Base-by-base conservation (phyloP, 2,329 filamentous ascomycete genomes). In the Alternaria infectoria region DNA sequence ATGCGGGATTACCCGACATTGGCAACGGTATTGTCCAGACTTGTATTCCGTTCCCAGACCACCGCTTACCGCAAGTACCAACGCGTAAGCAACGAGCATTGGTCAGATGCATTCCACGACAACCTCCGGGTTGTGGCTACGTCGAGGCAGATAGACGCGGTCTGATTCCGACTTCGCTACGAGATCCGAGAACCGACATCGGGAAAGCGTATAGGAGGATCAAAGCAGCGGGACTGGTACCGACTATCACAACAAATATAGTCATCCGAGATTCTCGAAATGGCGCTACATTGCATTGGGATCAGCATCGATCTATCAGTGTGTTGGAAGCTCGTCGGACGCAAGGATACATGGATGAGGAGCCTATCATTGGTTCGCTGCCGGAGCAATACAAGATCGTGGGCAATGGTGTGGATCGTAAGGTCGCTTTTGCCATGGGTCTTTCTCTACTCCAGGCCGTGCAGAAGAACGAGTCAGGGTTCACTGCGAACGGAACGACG, bases 341-440 rank as follows among this genome's bases (percentile, higher is more conserved):
- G 0, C 92, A 96, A 75, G 90, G 91, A 0, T 88, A 91, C 44
- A 87, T 84, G 0, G 91, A 95, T 59, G 67, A 88, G 6, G 92
- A 95, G 61, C 85, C 94, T 0, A 76, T 96, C 1, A 77, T 94
- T 1, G 92, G 92, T 0, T 71, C 57, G 0, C 76, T 84, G 0
- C 10, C 40, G 0, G 81, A 88, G 2, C 89, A 92, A 72, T 89
- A 87, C 81, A 86, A 84, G 58, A 87, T 92, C 19, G 83, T 94
- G 0, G 93, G 93, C 0, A 96, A 96, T 76, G 92, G 89, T 26
- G 92, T 96, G 0, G 87, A 91, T 3, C 82, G 91, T 9, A 86
- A 88, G 23, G 86, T 92, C 1, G 87, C 91, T 0, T 77, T 93
- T 17, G 87, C 88, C 0, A 75, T 93, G 2, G 92, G 92, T 0